Evolutionary conservation across 1,284 basidiomycete species (phyloP).

Genomic region (Ceratobasidium sp.): DNA sequence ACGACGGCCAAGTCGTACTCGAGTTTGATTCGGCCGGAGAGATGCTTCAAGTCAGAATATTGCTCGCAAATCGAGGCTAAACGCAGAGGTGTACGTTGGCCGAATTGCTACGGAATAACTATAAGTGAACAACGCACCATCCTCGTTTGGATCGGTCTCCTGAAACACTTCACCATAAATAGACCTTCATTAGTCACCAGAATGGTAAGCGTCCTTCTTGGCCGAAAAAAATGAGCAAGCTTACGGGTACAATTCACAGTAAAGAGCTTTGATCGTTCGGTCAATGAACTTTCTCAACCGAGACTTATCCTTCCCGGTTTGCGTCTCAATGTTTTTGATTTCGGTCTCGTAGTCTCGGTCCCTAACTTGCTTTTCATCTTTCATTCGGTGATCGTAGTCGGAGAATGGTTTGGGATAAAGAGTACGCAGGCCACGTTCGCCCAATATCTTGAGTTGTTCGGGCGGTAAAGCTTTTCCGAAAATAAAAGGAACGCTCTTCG

Average conservation of each 20-base stretch:
- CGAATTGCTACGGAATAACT: background rate
- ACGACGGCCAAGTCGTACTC: background rate
- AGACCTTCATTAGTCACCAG: background rate
- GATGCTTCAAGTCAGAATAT: background rate
- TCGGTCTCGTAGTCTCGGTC: background rate
- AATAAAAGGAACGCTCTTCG: background rate
- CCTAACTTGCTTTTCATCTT: background rate
- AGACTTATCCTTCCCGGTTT: background rate
- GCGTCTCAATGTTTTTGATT: background rate
- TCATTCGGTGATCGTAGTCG: background rate
- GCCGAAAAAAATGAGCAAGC: background rate
- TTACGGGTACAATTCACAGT: conserved; percentile 10
- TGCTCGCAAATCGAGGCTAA: background rate
- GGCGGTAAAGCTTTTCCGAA: conserved; percentile 16
- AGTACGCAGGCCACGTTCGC: conserved; percentile 10
- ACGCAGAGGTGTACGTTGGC: background rate
- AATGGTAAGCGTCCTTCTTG: background rate
- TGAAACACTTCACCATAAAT: background rate
- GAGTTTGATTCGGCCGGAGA: background rate
- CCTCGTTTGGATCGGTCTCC: background rate
- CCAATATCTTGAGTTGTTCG: conserved; percentile 12
- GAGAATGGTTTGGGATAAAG: conserved; percentile 21
- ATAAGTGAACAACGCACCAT: background rate
- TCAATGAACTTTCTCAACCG: background rate
- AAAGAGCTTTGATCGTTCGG: background rate